phyloP scores from a whole-genome alignment of 768 basidiomycete genomes.

The Auricularia cornea region DNA sequence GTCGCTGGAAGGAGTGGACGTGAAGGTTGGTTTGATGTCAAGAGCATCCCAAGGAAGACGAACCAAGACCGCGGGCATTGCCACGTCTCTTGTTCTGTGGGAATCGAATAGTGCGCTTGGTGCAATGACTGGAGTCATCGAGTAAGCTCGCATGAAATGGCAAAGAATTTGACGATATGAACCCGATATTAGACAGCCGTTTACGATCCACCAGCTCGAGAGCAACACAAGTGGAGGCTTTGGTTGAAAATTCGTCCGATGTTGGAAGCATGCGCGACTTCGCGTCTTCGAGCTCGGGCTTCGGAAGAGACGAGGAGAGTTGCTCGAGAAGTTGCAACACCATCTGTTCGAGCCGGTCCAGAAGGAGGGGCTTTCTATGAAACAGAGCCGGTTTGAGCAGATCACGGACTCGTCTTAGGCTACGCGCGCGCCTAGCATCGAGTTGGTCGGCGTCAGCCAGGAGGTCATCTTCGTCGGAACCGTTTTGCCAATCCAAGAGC shows the following conservation, averaged over 20 bases:
- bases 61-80: background rate
- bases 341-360: background rate
- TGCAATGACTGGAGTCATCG: background rate
- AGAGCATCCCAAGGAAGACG: background rate
- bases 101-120: background rate
- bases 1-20: conserved; percentile 40
- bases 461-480: no score
- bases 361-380: no score
- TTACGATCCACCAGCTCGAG: background rate
- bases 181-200: background rate
- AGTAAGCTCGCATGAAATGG: no score
- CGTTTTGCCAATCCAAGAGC: no score
- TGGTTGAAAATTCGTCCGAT: background rate
- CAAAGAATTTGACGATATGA: background rate
- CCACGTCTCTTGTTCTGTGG: background rate
- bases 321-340: background rate
- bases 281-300: background rate
- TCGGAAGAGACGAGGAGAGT: background rate
- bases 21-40: background rate
- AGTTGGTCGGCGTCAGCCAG: no score
- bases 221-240: background rate
- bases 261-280: background rate
- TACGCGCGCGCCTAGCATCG: no score
- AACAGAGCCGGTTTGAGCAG: no score
- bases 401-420: no score